Evolutionary conservation across 495 filamentous ascomycete species (phyloP), one percentile per base, ranked within the genome.

Genomic region (Penicillium malachiteum): DNA sequence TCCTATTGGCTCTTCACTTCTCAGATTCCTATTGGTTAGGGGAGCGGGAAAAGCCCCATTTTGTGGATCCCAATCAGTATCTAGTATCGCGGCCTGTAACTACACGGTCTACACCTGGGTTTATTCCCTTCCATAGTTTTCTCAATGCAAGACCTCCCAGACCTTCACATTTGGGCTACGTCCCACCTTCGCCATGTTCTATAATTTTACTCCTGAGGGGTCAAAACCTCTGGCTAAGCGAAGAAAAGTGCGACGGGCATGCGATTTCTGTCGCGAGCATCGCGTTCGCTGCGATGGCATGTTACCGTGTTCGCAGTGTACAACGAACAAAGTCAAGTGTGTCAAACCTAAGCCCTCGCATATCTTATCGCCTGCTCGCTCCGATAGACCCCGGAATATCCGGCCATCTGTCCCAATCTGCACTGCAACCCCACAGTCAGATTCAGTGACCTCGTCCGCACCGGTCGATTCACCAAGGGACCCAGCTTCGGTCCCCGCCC

Each of bases 261-360:
- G 66, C 48, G 57, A 68, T 33, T 68, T 66, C 37, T 69, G 64
- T 51, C 64, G 68, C 17, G 53, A 59, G 26, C 62, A 64, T 43
- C 69, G 69, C 9, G 65, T 68, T 11, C 65, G 69, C 16, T 72
- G 67, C 43, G 65, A 72, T 34, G 43, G 50, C 11, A 55, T 39
- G 38, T 55, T 59, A 10, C 68, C 68, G 6, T 71, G 68, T 45
- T 54, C 68, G 1, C 61, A 56, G 31, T 67, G 68, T 37, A 43
- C 63, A 3, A 50, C 54, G 1, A 71, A 67, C 52, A 64, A 64
- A 40, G 52, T 66, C 34, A 14, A 30, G 3, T 46, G 43, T 13
- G 43, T 46, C 26, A 32, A 31, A 7, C 26, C 43, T 14, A 46
- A 14, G 6, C 21, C 57, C 37, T 69, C 58, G 33, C 53, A 57